phyloP scores from a whole-genome alignment of 2,329 filamentous ascomycete species.

The Periconia macrospinosa region DNA sequence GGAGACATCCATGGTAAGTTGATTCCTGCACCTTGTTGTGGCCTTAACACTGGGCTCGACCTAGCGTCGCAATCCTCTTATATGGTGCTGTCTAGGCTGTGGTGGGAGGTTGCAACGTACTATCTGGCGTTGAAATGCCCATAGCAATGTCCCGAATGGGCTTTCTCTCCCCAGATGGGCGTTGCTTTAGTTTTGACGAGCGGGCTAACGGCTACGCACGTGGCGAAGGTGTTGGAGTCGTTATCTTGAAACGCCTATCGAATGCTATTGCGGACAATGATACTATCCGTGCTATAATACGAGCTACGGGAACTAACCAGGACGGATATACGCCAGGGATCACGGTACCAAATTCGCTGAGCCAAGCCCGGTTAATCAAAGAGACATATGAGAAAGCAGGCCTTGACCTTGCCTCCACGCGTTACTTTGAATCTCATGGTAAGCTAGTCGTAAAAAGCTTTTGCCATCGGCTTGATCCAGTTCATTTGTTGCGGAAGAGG shows the following conservation, averaged over 20 bases:
- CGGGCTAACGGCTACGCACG: slow-evolving; percentile 65
- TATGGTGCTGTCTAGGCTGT: background rate
- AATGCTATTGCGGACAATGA: slow-evolving; percentile 23
- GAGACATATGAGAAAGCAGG: slow-evolving; percentile 41
- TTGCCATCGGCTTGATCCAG: too few species aligned
- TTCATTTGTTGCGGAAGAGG: too few species aligned
- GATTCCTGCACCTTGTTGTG: too few species aligned
- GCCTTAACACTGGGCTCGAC: background rate
- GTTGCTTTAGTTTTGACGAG: slow-evolving; percentile 47
- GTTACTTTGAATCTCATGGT: slow-evolving; percentile 26
- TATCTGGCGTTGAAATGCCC: slow-evolving; percentile 11
- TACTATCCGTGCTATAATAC: slow-evolving; percentile 29
- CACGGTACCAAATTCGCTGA: slow-evolving; percentile 46
- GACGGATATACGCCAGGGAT: slow-evolving; percentile 21
- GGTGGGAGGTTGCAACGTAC: slow-evolving; percentile 7
- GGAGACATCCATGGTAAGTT: slow-evolving; percentile 12
- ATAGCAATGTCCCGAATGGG: slow-evolving; percentile 12
- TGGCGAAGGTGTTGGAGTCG: slow-evolving; percentile 57
- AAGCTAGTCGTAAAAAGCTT: too few species aligned
- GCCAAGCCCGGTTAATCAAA: slow-evolving; percentile 35
- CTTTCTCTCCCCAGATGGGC: slow-evolving; percentile 36
- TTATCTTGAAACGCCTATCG: slow-evolving; percentile 28
- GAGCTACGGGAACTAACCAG: slow-evolving; percentile 27
- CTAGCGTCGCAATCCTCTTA: background rate
- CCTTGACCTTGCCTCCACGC: slow-evolving; percentile 31